Conservation (phyloP, 805 yeast species). For the Candida dajiaensis region DNA sequence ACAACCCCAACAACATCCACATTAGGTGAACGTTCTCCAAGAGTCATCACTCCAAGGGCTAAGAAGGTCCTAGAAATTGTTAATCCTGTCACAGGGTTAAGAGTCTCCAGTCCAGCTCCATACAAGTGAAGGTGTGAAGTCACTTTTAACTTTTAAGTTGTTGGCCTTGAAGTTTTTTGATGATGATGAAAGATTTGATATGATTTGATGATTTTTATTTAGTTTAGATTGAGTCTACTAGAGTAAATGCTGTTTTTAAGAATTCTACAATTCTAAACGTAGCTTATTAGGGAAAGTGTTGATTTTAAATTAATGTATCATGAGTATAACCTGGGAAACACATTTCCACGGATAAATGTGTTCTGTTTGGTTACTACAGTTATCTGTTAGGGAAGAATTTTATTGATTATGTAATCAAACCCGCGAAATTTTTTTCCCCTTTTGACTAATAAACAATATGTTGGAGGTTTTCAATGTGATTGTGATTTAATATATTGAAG, state of each 20-base stretch:
- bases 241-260: neutral
- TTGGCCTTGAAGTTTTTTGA: no score
- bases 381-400: no score
- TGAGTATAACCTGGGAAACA: neutral
- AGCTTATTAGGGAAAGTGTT: no score
- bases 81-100: slow-evolving; percentile 54
- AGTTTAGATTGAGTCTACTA: neutral
- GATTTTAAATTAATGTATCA: no score
- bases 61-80: slow-evolving; percentile 57
- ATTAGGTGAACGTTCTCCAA: slow-evolving; percentile 28
- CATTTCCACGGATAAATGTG: no score
- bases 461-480: no score
- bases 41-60: slow-evolving; percentile 49
- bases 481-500: no score
- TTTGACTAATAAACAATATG: no score
- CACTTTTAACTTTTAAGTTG: no score
- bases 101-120: slow-evolving; percentile 46
- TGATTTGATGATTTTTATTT: neutral
- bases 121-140: slow-evolving; percentile 20
- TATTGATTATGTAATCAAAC: neutral
- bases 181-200: neutral
- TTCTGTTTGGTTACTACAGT: neutral
- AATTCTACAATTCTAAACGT: no score
- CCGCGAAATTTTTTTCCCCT: neutral
- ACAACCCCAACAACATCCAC: slow-evolving; percentile 8